Evolutionary conservation across 345 rosid species (phyloP), one percentile per base, ranked within the genome.

Genomic region (Adansonia digitata): DNA sequence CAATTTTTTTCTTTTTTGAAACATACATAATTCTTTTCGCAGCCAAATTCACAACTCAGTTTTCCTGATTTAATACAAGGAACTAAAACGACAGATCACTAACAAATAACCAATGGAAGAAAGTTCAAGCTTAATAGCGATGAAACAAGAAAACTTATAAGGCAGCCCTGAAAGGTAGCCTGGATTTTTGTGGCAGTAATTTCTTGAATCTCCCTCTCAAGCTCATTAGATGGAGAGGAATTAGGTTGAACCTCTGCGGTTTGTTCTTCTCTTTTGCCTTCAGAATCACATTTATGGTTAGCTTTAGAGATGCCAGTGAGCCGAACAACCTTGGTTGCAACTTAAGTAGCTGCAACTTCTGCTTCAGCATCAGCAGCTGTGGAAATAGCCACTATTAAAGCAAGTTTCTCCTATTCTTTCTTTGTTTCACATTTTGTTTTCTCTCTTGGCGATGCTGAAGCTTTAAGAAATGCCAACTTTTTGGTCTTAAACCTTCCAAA

Each of bases 111-210:
- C n/a, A n/a, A n/a, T n/a, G n/a, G n/a, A n/a, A n/a, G n/a, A n/a
- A n/a, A n/a, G n/a, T n/a, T n/a, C n/a, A n/a, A n/a, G n/a, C n/a
- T n/a, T n/a, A n/a, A n/a, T n/a, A 22, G 29, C 4, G 71, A 20
- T 52, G 57, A 7, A 55, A 22, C 13, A 55, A 24, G 68, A 22
- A 48, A 75, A 82, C 93, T 89, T 81, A 92, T 97, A 78, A 94
- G 94, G 83, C 81, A 89, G 64, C 92, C 92, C 14, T 96, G 82
- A 51, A 89, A 94, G 42, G 87, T 82, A 0, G 96, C 80, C 77
- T 94, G 98, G 69, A 94, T 90, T 76, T 66, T 84, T 64, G 75
- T 78, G 68, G 93, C 91, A 55, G 97, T 82, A 39, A 69, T 60
- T 49, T 83, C 79, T 72, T 81, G 83, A 66, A 75, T 71, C 73